Conservation (phyloP, 1,284 basidiomycete species). For the Ustilago esculenta region DNA sequence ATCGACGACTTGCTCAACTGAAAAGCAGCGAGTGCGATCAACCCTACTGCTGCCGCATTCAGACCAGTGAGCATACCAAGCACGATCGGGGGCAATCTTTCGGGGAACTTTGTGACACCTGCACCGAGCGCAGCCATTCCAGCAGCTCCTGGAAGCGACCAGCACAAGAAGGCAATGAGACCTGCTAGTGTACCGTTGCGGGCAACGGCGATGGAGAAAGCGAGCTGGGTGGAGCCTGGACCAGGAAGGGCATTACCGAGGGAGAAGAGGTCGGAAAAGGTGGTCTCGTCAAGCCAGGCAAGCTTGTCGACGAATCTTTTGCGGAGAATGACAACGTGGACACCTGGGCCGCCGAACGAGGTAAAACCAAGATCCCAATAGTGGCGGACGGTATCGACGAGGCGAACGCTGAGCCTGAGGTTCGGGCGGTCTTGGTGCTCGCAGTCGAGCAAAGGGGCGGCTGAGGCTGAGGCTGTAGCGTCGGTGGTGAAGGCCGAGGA, state of each 20-base stretch:
- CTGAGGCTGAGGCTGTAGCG: conserved; percentile 5
- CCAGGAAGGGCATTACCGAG: conserved; percentile 70
- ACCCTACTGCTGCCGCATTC: conserved; percentile 73
- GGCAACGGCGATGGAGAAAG: conserved; percentile 68
- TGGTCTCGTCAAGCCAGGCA: conserved; percentile 55
- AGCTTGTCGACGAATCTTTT: conserved; percentile 54
- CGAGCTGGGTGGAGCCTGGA: conserved; percentile 69
- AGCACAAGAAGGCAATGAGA: conserved; percentile 67
- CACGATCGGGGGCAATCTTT: conserved; percentile 70
- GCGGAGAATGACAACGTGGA: conserved; percentile 50
- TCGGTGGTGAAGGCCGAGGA: background rate
- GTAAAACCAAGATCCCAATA: conserved; percentile 59
- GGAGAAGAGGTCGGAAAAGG: conserved; percentile 68
- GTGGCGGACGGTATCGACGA: conserved; percentile 46
- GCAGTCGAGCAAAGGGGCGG: conserved; percentile 5
- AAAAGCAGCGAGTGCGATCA: conserved; percentile 73
- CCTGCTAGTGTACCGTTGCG: conserved; percentile 67
- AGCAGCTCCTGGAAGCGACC: conserved; percentile 71
- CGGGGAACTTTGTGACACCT: conserved; percentile 71
- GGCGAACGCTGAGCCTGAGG: conserved; percentile 31
- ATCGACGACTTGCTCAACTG: conserved; percentile 71
- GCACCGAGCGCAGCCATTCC: conserved; percentile 72
- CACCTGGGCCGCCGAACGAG: conserved; percentile 37
- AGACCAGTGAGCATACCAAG: conserved; percentile 73
- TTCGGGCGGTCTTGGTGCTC: conserved; percentile 27